These are phyloP conservation scores for Neurospora pannonica DNA, from an alignment of 495 filamentous ascomycete species.

Conservation along the genomic window DNA sequence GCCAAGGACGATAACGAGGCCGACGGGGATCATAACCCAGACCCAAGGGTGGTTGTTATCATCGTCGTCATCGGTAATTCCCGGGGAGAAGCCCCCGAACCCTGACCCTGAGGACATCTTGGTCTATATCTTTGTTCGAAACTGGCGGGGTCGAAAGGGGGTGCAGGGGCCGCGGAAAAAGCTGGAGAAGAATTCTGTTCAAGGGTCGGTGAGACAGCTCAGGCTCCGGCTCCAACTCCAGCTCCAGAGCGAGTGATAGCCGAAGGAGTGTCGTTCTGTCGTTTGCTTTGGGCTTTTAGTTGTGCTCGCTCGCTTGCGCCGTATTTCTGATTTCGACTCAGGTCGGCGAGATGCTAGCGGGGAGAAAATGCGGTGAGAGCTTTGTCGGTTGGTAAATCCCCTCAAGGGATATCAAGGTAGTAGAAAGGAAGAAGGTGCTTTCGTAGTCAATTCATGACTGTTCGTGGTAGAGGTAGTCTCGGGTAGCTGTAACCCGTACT, in stretches of 20 bases:
- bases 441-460: neutral
- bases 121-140: neutral
- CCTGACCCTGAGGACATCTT: neutral
- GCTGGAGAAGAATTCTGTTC: neutral
- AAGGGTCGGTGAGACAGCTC: neutral
- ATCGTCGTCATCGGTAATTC: neutral
- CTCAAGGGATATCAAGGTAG: neutral
- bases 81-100: neutral
- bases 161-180: neutral
- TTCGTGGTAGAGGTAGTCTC: neutral
- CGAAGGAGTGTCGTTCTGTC: neutral
- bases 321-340: neutral
- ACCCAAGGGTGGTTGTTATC: constrained; percentile 1
- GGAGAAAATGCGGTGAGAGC: neutral
- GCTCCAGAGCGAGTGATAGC: neutral
- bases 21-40: constrained; percentile 17
- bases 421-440: neutral
- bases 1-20: constrained; percentile 9
- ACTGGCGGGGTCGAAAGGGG: neutral
- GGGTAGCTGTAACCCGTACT: neutral
- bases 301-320: neutral
- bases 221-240: neutral
- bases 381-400: neutral
- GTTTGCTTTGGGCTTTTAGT: neutral
- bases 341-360: neutral